A percentile compares a stretch with the other conserved stretches of the same genome.
Evolutionary conservation across 2,329 filamentous ascomycete genomes (phyloP).

Genomic region (Fusarium staphyleae): DNA sequence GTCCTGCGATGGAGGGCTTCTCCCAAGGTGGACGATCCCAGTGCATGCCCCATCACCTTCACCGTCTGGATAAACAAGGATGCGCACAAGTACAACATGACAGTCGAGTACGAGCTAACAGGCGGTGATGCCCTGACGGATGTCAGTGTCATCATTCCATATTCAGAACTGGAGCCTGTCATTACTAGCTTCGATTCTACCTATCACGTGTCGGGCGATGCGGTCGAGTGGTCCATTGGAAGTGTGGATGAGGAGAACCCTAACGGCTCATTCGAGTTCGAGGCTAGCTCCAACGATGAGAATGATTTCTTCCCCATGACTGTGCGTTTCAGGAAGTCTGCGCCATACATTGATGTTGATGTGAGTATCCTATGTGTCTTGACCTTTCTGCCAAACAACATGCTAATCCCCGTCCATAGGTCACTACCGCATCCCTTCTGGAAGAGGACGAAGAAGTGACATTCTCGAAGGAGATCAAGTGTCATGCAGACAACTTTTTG

Average conservation of each 20-base stretch:
- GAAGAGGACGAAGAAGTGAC: conserved; percentile 80
- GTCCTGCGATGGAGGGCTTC: conserved; percentile 92
- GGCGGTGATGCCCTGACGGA: conserved; percentile 81
- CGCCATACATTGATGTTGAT: conserved; percentile 90
- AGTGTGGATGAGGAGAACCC: conserved; percentile 82
- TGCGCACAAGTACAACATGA: conserved; percentile 83
- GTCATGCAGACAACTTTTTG: conserved; percentile 75
- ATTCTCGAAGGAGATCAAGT: conserved; percentile 84
- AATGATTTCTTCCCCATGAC: conserved; percentile 98
- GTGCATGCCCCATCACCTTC: conserved; percentile 89
- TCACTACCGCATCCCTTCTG: conserved; percentile 72
- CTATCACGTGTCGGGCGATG: conserved; percentile 93
- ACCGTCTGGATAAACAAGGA: conserved; percentile 98
- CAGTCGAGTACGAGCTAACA: conserved; percentile 93
- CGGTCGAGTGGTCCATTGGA: conserved; percentile 92
- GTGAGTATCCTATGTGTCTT: conserved; percentile 62
- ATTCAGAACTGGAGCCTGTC: conserved; percentile 80
- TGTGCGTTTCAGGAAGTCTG: conserved; percentile 84
- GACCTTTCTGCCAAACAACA: no score
- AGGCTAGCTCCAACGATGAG: conserved; percentile 85
- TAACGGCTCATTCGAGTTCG: conserved; percentile 92
- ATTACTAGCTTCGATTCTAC: conserved; percentile 93
- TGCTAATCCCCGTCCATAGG: conserved; percentile 49
- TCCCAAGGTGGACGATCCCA: conserved; percentile 79
- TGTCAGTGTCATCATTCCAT: conserved; percentile 88